Evolutionary conservation across 495 filamentous ascomycete genomes (phyloP).

Genomic region (Trichoderma orchidacearum): DNA sequence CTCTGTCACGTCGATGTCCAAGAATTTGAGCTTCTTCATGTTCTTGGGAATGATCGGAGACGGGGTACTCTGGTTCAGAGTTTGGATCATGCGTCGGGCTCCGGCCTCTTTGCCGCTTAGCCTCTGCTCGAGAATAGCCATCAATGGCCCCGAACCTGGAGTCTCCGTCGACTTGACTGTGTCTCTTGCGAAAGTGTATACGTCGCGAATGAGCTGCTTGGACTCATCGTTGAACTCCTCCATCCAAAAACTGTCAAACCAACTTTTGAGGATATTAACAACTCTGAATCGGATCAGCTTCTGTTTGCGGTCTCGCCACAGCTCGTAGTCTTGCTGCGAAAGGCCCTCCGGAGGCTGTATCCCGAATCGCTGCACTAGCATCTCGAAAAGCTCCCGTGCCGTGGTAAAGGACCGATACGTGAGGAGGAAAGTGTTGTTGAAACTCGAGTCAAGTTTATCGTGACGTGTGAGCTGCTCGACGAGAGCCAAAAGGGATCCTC

Average conservation of each 20-base stretch:
- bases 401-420: slow-evolving; percentile 93
- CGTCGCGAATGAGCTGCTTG: slow-evolving; percentile 71
- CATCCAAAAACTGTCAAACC: slow-evolving; percentile 99
- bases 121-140: slow-evolving; percentile 76
- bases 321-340: slow-evolving; percentile 58
- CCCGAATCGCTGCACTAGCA: slow-evolving; percentile 79
- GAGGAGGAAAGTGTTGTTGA: slow-evolving; percentile 94
- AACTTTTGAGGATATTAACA: slow-evolving; percentile 93
- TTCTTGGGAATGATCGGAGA: slow-evolving; percentile 92
- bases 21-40: slow-evolving; percentile 98
- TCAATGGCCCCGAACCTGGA: slow-evolving; percentile 65
- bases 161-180: slow-evolving; percentile 86
- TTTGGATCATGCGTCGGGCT: slow-evolving; percentile 76
- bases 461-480: slow-evolving; percentile 96
- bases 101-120: slow-evolving; percentile 75
- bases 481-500: slow-evolving; percentile 74
- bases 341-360: slow-evolving; percentile 87
- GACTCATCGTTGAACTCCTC: slow-evolving; percentile 74
- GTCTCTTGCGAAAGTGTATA: slow-evolving; percentile 83
- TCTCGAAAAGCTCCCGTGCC: slow-evolving; percentile 80
- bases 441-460: slow-evolving; percentile 86
- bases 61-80: slow-evolving; percentile 63
- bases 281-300: slow-evolving; percentile 90
- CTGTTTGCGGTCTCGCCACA: slow-evolving; percentile 89
- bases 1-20: slow-evolving; percentile 91